A percentile compares a stretch with the other conserved stretches of the same genome.
These are phyloP conservation scores for Microbotryum violaceum DNA, from an alignment of 1,284 basidiomycete genomes.

Conservation along the genomic window DNA sequence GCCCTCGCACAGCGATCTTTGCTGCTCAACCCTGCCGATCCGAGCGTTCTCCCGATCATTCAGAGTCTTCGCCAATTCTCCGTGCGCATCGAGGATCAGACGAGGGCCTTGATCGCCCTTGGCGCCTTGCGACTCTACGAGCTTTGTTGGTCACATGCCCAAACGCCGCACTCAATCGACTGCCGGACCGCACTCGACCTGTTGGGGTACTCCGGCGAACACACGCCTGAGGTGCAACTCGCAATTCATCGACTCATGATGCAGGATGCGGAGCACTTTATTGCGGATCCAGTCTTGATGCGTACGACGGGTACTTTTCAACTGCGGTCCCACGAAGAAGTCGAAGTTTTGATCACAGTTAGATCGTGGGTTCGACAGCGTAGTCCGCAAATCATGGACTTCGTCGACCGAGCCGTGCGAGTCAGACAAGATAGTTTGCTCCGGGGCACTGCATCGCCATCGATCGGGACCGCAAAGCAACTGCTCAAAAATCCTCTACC, in stretches of 20 bases:
- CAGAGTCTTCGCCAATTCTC: too few relatives aligned
- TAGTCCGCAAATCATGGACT: conserved; percentile 47
- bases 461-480: conserved; percentile 32
- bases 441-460: conserved; percentile 32
- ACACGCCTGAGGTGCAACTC: conserved; percentile 35
- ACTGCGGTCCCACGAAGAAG: conserved; percentile 59
- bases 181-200: too few relatives aligned
- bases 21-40: too few relatives aligned
- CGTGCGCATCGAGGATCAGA: too few relatives aligned
- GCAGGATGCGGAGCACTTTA: conserved; percentile 55
- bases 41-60: too few relatives aligned
- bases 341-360: conserved; percentile 54
- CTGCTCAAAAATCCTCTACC: conserved; percentile 33
- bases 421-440: conserved; percentile 35
- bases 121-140: too few relatives aligned
- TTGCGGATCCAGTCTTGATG: conserved; percentile 55
- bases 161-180: too few relatives aligned
- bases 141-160: too few relatives aligned
- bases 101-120: too few relatives aligned
- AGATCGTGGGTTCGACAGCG: conserved; percentile 48
- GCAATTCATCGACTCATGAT: conserved; percentile 71
- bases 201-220: too few relatives aligned
- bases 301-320: conserved; percentile 55
- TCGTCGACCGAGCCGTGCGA: conserved; percentile 52
- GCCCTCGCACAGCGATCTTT: too few relatives aligned